Conservation (phyloP, 768 basidiomycete species). For the Filobasidium floriforme region DNA sequence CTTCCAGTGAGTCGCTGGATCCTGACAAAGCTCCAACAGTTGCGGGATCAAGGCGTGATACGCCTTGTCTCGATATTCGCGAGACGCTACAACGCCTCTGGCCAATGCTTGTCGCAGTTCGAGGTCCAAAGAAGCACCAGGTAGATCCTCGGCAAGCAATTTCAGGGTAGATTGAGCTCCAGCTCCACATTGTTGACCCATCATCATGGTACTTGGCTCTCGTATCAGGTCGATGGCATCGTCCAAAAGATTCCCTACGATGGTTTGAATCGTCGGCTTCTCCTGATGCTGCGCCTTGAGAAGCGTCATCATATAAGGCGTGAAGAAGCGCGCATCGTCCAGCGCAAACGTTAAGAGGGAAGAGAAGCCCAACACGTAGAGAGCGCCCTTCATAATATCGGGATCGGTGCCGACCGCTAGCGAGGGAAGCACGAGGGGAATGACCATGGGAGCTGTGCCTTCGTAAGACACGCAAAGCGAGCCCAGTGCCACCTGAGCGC, state of each 20-base stretch:
- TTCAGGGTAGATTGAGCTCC: not conserved
- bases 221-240: constrained; percentile 16
- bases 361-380: constrained; percentile 66
- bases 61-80: not conserved
- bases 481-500: constrained; percentile 20
- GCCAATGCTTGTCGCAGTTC: not conserved
- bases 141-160: not conserved
- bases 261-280: constrained; percentile 51
- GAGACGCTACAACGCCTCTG: not conserved
- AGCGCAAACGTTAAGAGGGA: constrained; percentile 50
- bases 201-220: constrained; percentile 9
- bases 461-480: constrained; percentile 32
- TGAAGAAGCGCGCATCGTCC: constrained; percentile 59
- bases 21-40: constrained; percentile 57
- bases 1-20: constrained; percentile 65
- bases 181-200: not conserved
- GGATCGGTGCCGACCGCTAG: constrained; percentile 62
- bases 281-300: constrained; percentile 75
- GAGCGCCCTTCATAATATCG: constrained; percentile 84
- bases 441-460: constrained; percentile 44
- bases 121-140: not conserved
- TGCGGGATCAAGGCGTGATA: constrained; percentile 46
- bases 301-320: constrained; percentile 56
- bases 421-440: constrained; percentile 45
- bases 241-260: constrained; percentile 35